A percentile compares a stretch with the other conserved stretches of the same genome.
These are phyloP conservation scores for Streptanthus diversifolius DNA, from an alignment of 345 rosid species.

Conservation along the genomic window DNA sequence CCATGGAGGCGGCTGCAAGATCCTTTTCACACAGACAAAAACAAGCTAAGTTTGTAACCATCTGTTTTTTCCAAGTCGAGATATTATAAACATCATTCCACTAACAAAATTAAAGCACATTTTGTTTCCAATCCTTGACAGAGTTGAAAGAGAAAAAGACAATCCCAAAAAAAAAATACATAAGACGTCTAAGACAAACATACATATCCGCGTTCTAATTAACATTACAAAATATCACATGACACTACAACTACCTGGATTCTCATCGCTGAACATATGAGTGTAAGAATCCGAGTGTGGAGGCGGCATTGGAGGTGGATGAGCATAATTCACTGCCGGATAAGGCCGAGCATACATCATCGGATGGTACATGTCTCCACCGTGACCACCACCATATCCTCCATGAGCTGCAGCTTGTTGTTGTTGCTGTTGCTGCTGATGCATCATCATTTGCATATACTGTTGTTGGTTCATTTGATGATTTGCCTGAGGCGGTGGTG, in stretches of 20 bases:
- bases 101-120: constrained; percentile 35
- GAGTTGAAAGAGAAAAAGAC: not conserved
- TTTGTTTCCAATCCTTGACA: constrained; percentile 21
- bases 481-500: constrained; percentile 28
- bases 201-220: constrained; percentile 19
- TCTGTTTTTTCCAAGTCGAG: not conserved
- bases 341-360: constrained; percentile 76
- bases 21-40: not conserved
- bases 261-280: constrained; percentile 86
- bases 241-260: constrained; percentile 74
- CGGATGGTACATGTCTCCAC: constrained; percentile 71
- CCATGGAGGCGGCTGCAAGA: constrained; percentile 6
- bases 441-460: constrained; percentile 44
- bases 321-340: constrained; percentile 54
- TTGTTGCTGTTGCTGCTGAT: constrained; percentile 26
- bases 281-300: constrained; percentile 54
- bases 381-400: constrained; percentile 62
- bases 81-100: constrained; percentile 35
- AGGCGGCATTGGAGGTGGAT: constrained; percentile 52
- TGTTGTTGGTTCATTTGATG: constrained; percentile 57
- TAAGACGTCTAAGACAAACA: constrained; percentile 22
- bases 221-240: constrained; percentile 50
- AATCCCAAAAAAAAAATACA: not conserved
- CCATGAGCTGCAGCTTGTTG: constrained; percentile 47
- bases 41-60: not conserved